phyloP scores from a whole-genome alignment of 371 early-diverging fungal species.

The Saksenaea vasiformis region DNA sequence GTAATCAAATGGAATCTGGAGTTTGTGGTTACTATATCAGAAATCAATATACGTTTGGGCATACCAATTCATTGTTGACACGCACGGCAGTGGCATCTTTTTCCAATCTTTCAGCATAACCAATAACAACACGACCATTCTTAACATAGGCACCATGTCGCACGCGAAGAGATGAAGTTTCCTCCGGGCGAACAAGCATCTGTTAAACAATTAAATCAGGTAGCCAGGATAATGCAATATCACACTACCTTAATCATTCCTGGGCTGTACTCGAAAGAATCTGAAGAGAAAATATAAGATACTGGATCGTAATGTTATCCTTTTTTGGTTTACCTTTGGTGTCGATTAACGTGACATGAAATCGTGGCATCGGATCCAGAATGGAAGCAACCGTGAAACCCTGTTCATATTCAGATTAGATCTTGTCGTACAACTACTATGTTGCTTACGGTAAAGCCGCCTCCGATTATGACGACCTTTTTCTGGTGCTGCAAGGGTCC shows the following conservation, averaged over 20 bases:
- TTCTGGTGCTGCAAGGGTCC: slow-evolving; percentile 11
- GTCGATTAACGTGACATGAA: slow-evolving; percentile 27
- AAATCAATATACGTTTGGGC: background rate
- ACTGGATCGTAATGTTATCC: background rate
- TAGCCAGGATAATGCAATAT: too few species aligned
- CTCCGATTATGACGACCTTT: slow-evolving; percentile 23
- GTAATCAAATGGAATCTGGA: slow-evolving; percentile 65
- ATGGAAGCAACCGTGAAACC: slow-evolving; percentile 31
- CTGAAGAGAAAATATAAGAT: slow-evolving; percentile 11
- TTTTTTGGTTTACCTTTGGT: slow-evolving; percentile 19
- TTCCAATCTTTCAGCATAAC: slow-evolving; percentile 30
- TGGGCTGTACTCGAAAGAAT: slow-evolving; percentile 44
- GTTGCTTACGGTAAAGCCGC: slow-evolving; percentile 24
- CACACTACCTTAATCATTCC: slow-evolving; percentile 29
- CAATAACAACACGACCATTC: slow-evolving; percentile 38
- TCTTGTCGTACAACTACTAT: slow-evolving; percentile 20
- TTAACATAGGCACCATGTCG: slow-evolving; percentile 41
- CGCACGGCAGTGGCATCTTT: slow-evolving; percentile 23
- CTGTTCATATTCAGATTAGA: slow-evolving; percentile 27
- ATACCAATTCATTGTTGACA: slow-evolving; percentile 35
- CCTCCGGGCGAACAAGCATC: slow-evolving; percentile 34
- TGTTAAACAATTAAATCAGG: background rate
- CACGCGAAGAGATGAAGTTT: slow-evolving; percentile 33
- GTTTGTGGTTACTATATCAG: background rate
- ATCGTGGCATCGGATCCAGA: slow-evolving; percentile 29